Evolutionary conservation across 768 basidiomycete species (phyloP).

Genomic region (Collybiopsis luxurians): DNA sequence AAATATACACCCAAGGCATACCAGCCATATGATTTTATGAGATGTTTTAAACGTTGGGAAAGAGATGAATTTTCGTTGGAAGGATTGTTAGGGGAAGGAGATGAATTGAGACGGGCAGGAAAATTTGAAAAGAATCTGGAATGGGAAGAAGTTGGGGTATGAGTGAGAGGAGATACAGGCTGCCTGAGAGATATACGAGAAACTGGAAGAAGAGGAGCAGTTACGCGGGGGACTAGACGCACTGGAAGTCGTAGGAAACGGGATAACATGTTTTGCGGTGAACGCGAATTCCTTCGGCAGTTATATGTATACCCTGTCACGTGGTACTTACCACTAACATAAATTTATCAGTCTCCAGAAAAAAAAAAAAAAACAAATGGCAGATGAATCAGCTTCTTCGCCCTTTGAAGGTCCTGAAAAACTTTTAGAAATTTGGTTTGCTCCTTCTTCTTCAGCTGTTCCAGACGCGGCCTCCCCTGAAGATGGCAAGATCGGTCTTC

Average conservation of each 20-base stretch:
- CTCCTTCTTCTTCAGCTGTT: constrained; percentile 65
- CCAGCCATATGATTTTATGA: constrained; percentile 93
- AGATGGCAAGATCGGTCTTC: constrained; percentile 63
- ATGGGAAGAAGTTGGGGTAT: constrained; percentile 24
- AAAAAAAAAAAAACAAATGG: too few relatives aligned
- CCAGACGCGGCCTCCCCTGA: constrained; percentile 37
- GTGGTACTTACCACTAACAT: too few relatives aligned
- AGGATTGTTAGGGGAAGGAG: constrained; percentile 24
- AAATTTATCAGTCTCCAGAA: too few relatives aligned
- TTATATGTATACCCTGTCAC: too few relatives aligned
- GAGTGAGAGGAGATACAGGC: constrained; percentile 23
- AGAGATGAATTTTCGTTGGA: constrained; percentile 51
- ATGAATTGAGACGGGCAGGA: constrained; percentile 44
- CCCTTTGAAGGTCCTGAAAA: constrained; percentile 96
- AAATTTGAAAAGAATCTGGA: constrained; percentile 51
- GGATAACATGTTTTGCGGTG: constrained; percentile 21
- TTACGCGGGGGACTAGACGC: constrained; percentile 41
- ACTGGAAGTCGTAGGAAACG: constrained; percentile 45
- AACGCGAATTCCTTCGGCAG: not conserved
- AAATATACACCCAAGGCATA: constrained; percentile 92
- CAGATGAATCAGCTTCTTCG: constrained; percentile 25
- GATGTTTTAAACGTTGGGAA: constrained; percentile 71
- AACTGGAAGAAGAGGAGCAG: constrained; percentile 49
- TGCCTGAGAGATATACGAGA: constrained; percentile 32
- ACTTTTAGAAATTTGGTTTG: constrained; percentile 96